phyloP scores from a whole-genome alignment of 345 rosid species.

The Bruguiera gymnorhiza region DNA sequence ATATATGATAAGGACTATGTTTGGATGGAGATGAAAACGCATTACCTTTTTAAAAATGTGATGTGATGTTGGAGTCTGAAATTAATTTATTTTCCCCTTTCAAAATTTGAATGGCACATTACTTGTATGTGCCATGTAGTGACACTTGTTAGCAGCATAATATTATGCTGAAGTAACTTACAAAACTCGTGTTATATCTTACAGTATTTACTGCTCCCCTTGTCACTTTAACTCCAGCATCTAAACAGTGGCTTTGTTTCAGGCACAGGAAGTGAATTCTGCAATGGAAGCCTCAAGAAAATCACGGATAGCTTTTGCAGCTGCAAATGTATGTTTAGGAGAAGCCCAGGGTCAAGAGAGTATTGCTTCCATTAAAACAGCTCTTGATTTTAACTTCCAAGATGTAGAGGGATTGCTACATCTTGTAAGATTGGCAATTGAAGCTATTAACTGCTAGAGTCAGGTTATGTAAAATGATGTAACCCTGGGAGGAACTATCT shows the following conservation, averaged over 20 bases:
- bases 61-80: too few species aligned
- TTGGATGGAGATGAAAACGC: background rate
- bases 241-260: slow-evolving; percentile 22
- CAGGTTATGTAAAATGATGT: slow-evolving; percentile 19
- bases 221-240: background rate
- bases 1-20: background rate
- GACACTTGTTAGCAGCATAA: too few species aligned
- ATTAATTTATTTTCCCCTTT: too few species aligned
- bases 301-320: slow-evolving; percentile 62
- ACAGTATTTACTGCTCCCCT: background rate
- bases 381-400: slow-evolving; percentile 94
- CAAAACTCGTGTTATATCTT: background rate
- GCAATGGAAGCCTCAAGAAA: slow-evolving; percentile 99
- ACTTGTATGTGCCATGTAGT: too few species aligned
- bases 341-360: slow-evolving; percentile 59
- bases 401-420: slow-evolving; percentile 77
- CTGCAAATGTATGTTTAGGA: slow-evolving; percentile 46
- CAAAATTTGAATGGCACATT: too few species aligned
- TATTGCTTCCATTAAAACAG: slow-evolving; percentile 59
- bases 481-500: slow-evolving; percentile 8
- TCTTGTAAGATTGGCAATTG: slow-evolving; percentile 78
- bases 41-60: too few species aligned
- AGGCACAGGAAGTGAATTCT: slow-evolving; percentile 73
- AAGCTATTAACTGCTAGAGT: slow-evolving; percentile 56
- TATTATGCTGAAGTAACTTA: too few species aligned